These are phyloP conservation scores for Claviceps sp. DNA, from an alignment of 2,329 filamentous ascomycete species.

Conservation along the genomic window DNA sequence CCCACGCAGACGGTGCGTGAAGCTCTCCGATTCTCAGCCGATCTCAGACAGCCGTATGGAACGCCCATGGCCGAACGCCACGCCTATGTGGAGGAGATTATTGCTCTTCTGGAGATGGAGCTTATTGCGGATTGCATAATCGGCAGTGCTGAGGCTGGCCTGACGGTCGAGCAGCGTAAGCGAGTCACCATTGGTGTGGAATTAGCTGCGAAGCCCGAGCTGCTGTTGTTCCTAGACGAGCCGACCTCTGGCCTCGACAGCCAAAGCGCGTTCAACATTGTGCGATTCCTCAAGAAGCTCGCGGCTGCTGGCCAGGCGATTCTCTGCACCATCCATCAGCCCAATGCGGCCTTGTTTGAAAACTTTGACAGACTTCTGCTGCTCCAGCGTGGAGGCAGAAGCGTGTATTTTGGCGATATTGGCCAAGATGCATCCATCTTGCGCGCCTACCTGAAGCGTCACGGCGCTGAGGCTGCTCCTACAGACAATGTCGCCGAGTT, in stretches of 20 bases:
- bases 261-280: constrained; percentile 61
- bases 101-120: constrained; percentile 45
- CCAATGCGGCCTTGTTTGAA: constrained; percentile 74
- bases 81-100: constrained; percentile 48
- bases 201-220: constrained; percentile 66
- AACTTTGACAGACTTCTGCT: constrained; percentile 76
- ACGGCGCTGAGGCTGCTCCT: constrained; percentile 45
- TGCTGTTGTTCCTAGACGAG: constrained; percentile 68
- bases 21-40: constrained; percentile 48
- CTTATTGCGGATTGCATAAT: constrained; percentile 45
- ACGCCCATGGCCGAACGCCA: constrained; percentile 42
- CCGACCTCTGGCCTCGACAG: constrained; percentile 56
- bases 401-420: constrained; percentile 78
- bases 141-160: constrained; percentile 50
- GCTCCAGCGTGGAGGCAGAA: constrained; percentile 63
- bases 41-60: constrained; percentile 42
- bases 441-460: constrained; percentile 46
- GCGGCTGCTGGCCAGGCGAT: constrained; percentile 74
- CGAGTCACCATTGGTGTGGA: constrained; percentile 89
- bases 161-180: constrained; percentile 52
- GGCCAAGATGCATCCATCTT: constrained; percentile 60
- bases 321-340: constrained; percentile 84
- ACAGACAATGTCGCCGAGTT: constrained; percentile 56
- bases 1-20: constrained; percentile 49
- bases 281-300: constrained; percentile 64